Evolutionary conservation across 2,329 filamentous ascomycete genomes (phyloP).

Genomic region (Acrocalymma vagum): DNA sequence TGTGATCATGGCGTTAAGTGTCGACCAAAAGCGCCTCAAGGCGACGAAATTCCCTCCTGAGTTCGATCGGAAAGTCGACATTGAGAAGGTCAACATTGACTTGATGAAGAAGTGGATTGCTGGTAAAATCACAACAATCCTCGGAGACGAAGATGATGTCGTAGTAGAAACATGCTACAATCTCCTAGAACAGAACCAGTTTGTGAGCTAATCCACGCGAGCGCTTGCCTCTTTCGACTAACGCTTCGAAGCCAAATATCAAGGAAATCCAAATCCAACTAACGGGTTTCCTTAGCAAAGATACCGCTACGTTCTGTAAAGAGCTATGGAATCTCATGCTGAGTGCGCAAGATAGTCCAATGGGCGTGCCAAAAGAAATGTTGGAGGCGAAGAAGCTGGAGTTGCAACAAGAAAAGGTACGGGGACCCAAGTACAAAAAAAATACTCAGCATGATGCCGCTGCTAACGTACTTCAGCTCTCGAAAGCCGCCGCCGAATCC

Average conservation of each 20-base stretch:
- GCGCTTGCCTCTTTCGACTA: constrained; percentile 11
- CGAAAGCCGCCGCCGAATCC: constrained; percentile 79
- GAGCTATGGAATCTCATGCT: constrained; percentile 92
- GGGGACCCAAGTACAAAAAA: constrained; percentile 6
- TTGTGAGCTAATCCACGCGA: constrained; percentile 64
- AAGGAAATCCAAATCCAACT: constrained; percentile 95
- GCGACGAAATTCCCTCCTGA: constrained; percentile 93
- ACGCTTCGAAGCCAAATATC: constrained; percentile 79
- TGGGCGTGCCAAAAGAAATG: constrained; percentile 92
- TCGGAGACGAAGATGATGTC: constrained; percentile 94
- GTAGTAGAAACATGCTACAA: constrained; percentile 85
- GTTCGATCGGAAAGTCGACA: constrained; percentile 96
- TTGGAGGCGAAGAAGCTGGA: constrained; percentile 96
- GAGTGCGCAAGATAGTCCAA: constrained; percentile 86
- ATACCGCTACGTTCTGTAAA: constrained; percentile 88
- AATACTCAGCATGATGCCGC: constrained; percentile 16
- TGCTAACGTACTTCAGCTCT: constrained; percentile 69
- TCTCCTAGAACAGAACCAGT: constrained; percentile 75
- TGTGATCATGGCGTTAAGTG: constrained; percentile 77
- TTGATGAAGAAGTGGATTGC: constrained; percentile 99
- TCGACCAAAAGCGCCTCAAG: constrained; percentile 88
- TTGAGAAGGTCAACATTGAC: constrained; percentile 94
- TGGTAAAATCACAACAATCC: constrained; percentile 82
- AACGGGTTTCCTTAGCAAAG: constrained; percentile 93
- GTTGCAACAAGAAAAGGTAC: constrained; percentile 91